A percentile compares a stretch with the other conserved stretches of the same genome.
Evolutionary conservation across 106 monocot genomes (phyloP).

Genomic region (Dendrobium huoshanense): DNA sequence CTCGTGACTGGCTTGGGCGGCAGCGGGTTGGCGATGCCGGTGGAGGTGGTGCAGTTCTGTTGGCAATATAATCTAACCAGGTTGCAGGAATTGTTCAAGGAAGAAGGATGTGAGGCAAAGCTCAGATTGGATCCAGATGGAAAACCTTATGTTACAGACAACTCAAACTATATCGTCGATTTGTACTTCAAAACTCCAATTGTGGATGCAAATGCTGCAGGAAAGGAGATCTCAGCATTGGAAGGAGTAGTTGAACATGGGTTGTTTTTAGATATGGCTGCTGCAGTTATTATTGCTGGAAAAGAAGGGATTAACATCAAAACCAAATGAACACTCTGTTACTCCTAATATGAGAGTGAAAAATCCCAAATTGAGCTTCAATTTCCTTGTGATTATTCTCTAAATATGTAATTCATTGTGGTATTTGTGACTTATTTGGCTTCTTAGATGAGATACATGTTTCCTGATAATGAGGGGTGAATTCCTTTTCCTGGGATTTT

Average conservation of each 20-base stretch:
- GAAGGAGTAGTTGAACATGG: constrained; percentile 98
- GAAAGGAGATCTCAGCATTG: constrained; percentile 70
- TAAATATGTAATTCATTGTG: too few relatives aligned
- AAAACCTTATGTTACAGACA: constrained; percentile 85
- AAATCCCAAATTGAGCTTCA: too few relatives aligned
- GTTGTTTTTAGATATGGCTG: constrained; percentile 86
- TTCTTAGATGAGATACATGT: too few relatives aligned
- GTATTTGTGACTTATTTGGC: too few relatives aligned
- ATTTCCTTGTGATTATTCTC: too few relatives aligned
- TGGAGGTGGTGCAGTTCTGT: constrained; percentile 97
- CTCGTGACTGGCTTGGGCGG: constrained; percentile 85
- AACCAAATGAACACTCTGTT: constrained; percentile 39
- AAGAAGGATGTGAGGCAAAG: constrained; percentile 84
- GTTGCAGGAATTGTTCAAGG: constrained; percentile 81
- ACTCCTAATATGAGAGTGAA: too few relatives aligned
- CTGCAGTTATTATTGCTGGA: constrained; percentile 88
- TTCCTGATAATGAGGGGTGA: too few relatives aligned
- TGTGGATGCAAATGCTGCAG: constrained; percentile 61
- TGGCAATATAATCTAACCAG: constrained; percentile 85
- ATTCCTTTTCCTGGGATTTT: too few relatives aligned
- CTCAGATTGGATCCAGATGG: constrained; percentile 73
- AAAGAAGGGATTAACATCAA: constrained; percentile 62
- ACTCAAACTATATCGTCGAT: constrained; percentile 94
- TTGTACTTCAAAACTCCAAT: constrained; percentile 89
- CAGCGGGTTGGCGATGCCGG: constrained; percentile 75